phyloP scores from a whole-genome alignment of 2,329 filamentous ascomycete genomes.

The Teratosphaeria destructans region DNA sequence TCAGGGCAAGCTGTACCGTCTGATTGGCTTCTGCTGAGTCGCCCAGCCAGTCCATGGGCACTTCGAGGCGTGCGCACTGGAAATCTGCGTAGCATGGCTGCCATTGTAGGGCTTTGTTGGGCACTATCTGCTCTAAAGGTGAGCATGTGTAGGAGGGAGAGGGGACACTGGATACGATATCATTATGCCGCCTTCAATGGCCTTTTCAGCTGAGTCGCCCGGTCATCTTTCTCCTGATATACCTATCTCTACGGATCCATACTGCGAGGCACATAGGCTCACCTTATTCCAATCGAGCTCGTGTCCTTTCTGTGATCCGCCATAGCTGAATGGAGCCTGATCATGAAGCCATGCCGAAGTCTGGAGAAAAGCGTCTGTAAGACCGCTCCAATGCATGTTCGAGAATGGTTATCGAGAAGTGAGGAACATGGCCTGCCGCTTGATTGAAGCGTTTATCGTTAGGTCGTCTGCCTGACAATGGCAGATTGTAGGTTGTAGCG shows the following conservation, averaged over 20 bases:
- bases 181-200: background rate
- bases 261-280: background rate
- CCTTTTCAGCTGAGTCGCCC: background rate
- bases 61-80: conserved; percentile 38
- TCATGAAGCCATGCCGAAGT: background rate
- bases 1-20: conserved; percentile 33
- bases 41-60: conserved; percentile 37
- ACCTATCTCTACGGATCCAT: background rate
- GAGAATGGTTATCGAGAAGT: background rate
- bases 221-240: background rate
- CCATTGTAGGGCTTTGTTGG: conserved; percentile 6
- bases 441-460: background rate
- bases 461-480: no score
- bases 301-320: background rate
- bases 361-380: background rate
- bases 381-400: background rate
- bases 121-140: background rate
- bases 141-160: background rate
- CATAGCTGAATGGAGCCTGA: background rate
- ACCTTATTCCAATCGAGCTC: background rate
- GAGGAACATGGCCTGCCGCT: background rate
- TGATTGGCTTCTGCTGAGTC: conserved; percentile 20
- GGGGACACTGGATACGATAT: background rate
- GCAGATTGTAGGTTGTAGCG: no score
- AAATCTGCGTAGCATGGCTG: conserved; percentile 33